Percentiles rank a stretch among this genome's conserved stretches.
phyloP scores from a whole-genome alignment of 495 filamentous ascomycete species.

The Trichocladium uniseriatum region DNA sequence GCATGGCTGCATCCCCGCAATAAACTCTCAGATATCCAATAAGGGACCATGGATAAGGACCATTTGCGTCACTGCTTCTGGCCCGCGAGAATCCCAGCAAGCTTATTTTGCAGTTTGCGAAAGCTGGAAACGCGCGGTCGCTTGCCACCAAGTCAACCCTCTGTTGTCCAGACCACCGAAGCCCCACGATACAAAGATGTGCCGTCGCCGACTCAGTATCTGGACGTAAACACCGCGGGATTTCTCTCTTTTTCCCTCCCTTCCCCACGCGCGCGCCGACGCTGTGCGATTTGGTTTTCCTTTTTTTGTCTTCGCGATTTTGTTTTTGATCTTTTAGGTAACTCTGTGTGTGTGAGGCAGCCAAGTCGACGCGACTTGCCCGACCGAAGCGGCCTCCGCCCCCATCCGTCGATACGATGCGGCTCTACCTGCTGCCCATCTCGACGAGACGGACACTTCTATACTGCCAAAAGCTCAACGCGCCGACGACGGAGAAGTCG shows the following conservation, averaged over 20 bases:
- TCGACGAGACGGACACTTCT: slow-evolving; percentile 85
- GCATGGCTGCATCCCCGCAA: not conserved
- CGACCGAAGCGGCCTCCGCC: not conserved
- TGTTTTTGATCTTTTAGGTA: too few relatives aligned
- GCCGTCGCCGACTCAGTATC: slow-evolving; percentile 3
- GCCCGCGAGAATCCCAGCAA: not conserved
- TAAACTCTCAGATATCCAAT: not conserved
- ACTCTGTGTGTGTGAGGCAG: not conserved
- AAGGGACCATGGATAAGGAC: not conserved
- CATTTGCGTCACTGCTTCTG: slow-evolving; percentile 1
- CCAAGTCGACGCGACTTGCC: not conserved
- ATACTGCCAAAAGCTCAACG: slow-evolving; percentile 71
- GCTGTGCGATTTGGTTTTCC: too few relatives aligned
- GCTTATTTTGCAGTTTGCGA: not conserved
- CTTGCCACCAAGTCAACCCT: slow-evolving; percentile 1
- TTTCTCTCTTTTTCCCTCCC: slow-evolving; percentile 3
- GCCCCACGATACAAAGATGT: slow-evolving; percentile 9
- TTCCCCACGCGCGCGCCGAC: not conserved
- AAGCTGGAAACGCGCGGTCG: slow-evolving; percentile 8
- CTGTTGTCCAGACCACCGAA: too few relatives aligned
- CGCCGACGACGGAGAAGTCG: slow-evolving; percentile 36
- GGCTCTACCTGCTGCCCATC: slow-evolving; percentile 90
- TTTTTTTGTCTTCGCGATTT: too few relatives aligned
- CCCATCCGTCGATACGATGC: slow-evolving; percentile 48
- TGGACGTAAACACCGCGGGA: slow-evolving; percentile 3